phyloP scores from a whole-genome alignment of 805 yeast genomes.

The Yamadazyma ubonensis region DNA sequence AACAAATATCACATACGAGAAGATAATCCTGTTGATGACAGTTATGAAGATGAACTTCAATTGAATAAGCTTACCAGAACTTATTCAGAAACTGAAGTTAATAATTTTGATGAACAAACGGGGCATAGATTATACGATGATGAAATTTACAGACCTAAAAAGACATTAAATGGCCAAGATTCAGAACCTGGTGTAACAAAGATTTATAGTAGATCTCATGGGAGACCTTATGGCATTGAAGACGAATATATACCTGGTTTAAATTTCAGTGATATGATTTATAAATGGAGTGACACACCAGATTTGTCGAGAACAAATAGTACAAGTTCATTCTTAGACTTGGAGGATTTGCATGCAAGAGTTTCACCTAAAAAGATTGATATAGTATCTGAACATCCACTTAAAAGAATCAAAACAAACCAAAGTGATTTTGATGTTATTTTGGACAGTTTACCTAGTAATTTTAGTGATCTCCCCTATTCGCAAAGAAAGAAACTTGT shows the following conservation, averaged over 20 bases:
- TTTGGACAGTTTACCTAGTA: constrained; percentile 47
- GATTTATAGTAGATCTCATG: constrained; percentile 36
- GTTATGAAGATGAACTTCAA: constrained; percentile 7
- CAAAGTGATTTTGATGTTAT: constrained; percentile 34
- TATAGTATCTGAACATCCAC: constrained; percentile 4
- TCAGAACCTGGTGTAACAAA: constrained; percentile 13
- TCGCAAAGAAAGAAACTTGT: constrained; percentile 55
- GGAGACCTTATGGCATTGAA: constrained; percentile 49
- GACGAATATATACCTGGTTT: constrained; percentile 79
- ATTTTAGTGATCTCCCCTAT: constrained; percentile 57
- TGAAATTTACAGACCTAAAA: constrained; percentile 47
- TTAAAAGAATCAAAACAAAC: constrained; percentile 10
- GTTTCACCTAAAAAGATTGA: constrained; percentile 44
- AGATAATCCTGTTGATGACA: neutral
- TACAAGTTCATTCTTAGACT: constrained; percentile 39
- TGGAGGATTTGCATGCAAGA: constrained; percentile 41
- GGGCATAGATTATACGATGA: constrained; percentile 58
- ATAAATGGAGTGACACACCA: constrained; percentile 43
- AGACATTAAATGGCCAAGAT: constrained; percentile 4
- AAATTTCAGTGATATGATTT: constrained; percentile 50
- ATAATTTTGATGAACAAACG: constrained; percentile 54
- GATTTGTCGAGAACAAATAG: constrained; percentile 19
- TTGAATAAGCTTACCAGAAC: constrained; percentile 46
- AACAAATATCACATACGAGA: constrained; percentile 18
- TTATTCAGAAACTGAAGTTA: constrained; percentile 64